Conservation (phyloP, 1,284 basidiomycete species). For the Gymnopus androsaceus region DNA sequence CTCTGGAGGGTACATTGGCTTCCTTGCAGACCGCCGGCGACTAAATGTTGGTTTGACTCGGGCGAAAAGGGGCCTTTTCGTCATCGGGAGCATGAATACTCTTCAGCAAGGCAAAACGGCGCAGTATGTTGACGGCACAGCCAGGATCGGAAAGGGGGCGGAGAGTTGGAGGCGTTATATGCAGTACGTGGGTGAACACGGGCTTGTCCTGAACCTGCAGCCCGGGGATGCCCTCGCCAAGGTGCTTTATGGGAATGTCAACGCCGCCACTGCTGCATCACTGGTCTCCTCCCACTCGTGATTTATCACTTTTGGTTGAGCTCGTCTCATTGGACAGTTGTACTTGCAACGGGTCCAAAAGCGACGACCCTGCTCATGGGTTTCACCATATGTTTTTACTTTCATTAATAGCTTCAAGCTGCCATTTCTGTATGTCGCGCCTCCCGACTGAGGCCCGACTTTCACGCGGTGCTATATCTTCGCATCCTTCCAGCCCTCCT, state of each 20-base stretch:
- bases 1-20: conserved; percentile 73
- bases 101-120: conserved; percentile 49
- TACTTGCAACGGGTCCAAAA: no score
- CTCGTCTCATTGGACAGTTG: no score
- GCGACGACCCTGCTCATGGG: no score
- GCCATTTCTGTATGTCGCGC: no score
- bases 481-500: no score
- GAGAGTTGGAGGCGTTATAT: conserved; percentile 65
- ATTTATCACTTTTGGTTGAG: no score
- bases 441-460: no score
- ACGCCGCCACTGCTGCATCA: conserved; percentile 8
- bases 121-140: conserved; percentile 19
- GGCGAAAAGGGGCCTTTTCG: conserved; percentile 80
- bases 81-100: conserved; percentile 78
- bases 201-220: conserved; percentile 52
- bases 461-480: no score
- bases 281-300: neutral
- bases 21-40: conserved; percentile 84
- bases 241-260: conserved; percentile 48
- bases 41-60: conserved; percentile 89
- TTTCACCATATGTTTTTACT: no score
- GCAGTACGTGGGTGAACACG: conserved; percentile 50
- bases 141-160: conserved; percentile 43
- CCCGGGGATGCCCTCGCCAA: conserved; percentile 43
- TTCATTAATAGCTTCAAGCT: no score